These are phyloP conservation scores for Citrus sinensis DNA, from an alignment of 345 rosid species.

Conservation along the genomic window DVS_A1.0 CM039169.1:29505001-29505500, in stretches of 20 bases:
- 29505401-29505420: neutral
- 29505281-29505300: neutral
- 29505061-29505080: neutral
- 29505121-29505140: neutral
- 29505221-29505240: neutral
- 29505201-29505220: neutral
- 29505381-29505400: neutral
- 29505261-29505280: neutral
- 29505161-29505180: constrained; percentile 4
- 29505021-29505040: neutral
- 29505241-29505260: constrained; percentile 5
- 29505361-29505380: neutral
- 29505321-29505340: neutral
- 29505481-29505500: neutral
- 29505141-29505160: neutral
- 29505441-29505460: neutral
- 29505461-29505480: neutral
- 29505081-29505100: neutral
- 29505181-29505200: neutral
- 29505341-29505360: neutral
- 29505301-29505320: neutral
- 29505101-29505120: neutral
- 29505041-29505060: neutral
- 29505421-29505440: neutral
- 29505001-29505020: neutral